Percentiles rank a stretch among this genome's conserved stretches.
Evolutionary conservation across 1,284 basidiomycete genomes (phyloP).

Genomic region (Trametes polyzona): DNA sequence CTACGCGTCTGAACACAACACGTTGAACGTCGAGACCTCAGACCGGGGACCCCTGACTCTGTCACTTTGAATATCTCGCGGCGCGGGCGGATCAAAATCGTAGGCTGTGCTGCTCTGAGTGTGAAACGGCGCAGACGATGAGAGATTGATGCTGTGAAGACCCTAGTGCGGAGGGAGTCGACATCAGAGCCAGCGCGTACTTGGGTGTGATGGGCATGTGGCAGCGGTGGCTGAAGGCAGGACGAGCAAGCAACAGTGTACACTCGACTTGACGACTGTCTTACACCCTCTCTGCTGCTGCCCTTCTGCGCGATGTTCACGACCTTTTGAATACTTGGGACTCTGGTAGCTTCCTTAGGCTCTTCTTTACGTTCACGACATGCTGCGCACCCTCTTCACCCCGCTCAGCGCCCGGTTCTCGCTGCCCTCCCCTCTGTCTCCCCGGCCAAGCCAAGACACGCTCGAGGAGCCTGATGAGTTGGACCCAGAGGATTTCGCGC

Average conservation of each 20-base stretch:
- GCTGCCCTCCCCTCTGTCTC: slow-evolving; percentile 28
- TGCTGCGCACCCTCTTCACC: slow-evolving; percentile 41
- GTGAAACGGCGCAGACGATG: not conserved
- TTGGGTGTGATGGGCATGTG: slow-evolving; percentile 8
- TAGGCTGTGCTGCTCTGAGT: too few species aligned
- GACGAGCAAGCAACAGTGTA: not conserved
- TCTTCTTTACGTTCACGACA: slow-evolving; percentile 13
- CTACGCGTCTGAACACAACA: too few species aligned
- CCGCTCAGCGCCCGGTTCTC: slow-evolving; percentile 41
- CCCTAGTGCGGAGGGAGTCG: too few species aligned
- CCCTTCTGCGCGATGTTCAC: slow-evolving; percentile 19
- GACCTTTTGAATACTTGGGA: slow-evolving; percentile 15
- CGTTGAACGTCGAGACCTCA: too few species aligned
- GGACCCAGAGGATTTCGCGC: slow-evolving; percentile 69
- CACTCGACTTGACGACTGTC: slow-evolving; percentile 6
- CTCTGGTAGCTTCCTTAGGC: slow-evolving; percentile 17
- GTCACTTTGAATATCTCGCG: too few species aligned
- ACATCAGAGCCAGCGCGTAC: too few species aligned
- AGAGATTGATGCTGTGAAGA: too few species aligned
- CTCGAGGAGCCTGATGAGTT: slow-evolving; percentile 45
- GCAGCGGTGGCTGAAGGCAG: slow-evolving; percentile 20
- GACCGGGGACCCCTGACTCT: too few species aligned
- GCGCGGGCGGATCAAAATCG: too few species aligned
- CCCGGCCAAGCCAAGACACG: slow-evolving; percentile 24
- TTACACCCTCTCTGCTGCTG: slow-evolving; percentile 9